A percentile compares a stretch with the other conserved stretches of the same genome.
Evolutionary conservation across 306 rosid species (phyloP).

Genomic region (Betula pendula): DNA sequence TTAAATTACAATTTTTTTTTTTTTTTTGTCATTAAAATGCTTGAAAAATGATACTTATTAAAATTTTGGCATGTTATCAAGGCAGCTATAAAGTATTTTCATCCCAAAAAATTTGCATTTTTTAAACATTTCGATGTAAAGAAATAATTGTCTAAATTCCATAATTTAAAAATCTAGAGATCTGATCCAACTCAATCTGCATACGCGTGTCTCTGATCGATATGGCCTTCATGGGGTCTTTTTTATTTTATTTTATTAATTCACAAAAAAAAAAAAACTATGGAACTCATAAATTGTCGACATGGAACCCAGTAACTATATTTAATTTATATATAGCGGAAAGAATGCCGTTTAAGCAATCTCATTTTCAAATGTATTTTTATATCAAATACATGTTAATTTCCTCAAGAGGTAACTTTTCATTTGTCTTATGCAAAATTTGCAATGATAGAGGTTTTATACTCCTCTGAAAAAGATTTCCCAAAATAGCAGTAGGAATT

Average conservation of each 20-base stretch:
- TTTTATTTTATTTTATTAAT: not conserved
- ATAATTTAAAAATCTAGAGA: too few relatives aligned
- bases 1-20: too few relatives aligned
- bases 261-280: not conserved
- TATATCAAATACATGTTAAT: conserved; percentile 11
- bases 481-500: conserved; percentile 19
- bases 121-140: too few relatives aligned
- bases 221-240: conserved; percentile 17
- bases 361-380: not conserved
- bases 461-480: conserved; percentile 7
- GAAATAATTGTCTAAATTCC: too few relatives aligned
- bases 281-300: conserved; percentile 20
- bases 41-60: too few relatives aligned
- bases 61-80: too few relatives aligned
- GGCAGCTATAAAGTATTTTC: too few relatives aligned
- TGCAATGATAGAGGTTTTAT: conserved; percentile 25
- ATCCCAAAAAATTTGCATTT: too few relatives aligned
- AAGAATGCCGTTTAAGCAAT: conserved; percentile 64
- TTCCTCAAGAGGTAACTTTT: conserved; percentile 12
- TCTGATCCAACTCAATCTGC: too few relatives aligned
- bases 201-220: too few relatives aligned
- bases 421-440: conserved; percentile 37
- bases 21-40: too few relatives aligned
- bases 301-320: conserved; percentile 19
- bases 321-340: conserved; percentile 28